A percentile compares a stretch with the other conserved stretches of the same genome.
Evolutionary conservation across 1,139 yeast species (phyloP).

Genomic region (Debaryomyces fabryi): DNA sequence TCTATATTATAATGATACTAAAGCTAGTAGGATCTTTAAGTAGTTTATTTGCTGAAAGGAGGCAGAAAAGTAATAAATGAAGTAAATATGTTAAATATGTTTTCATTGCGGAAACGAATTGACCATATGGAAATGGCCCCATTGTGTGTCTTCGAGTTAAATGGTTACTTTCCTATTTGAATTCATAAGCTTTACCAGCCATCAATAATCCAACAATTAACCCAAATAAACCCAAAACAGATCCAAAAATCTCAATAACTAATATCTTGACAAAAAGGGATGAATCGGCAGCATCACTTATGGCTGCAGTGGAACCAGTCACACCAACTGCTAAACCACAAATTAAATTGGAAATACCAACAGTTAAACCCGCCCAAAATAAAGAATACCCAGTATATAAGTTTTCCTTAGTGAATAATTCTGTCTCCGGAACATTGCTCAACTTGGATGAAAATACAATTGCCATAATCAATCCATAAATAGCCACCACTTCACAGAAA

Average conservation of each 20-base stretch:
- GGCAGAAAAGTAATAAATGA: not conserved
- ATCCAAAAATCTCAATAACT: slow-evolving; percentile 96
- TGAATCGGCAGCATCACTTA: slow-evolving; percentile 97
- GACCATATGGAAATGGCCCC: not conserved
- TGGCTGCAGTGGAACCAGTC: slow-evolving; percentile 97
- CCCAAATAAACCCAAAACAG: slow-evolving; percentile 91
- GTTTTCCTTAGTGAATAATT: slow-evolving; percentile 76
- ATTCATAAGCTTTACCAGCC: slow-evolving; percentile 95
- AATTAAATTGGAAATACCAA: slow-evolving; percentile 87
- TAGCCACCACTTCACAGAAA: slow-evolving; percentile 99
- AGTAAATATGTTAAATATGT: not conserved
- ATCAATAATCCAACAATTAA: slow-evolving; percentile 93
- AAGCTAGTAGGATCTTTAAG: not conserved
- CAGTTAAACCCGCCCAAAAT: slow-evolving; percentile 98
- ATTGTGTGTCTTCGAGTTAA: not conserved
- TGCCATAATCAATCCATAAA: slow-evolving; percentile 96
- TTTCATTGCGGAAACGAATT: not conserved
- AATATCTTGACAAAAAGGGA: slow-evolving; percentile 92
- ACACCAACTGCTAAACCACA: slow-evolving; percentile 98
- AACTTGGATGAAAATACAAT: slow-evolving; percentile 94
- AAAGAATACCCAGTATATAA: slow-evolving; percentile 91
- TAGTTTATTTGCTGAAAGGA: not conserved
- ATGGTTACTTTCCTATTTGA: slow-evolving; percentile 30
- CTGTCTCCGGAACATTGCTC: slow-evolving; percentile 65
- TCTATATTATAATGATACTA: slow-evolving; percentile 4